Percentiles rank a stretch among this genome's conserved stretches.
phyloP scores from a whole-genome alignment of 2,329 filamentous ascomycete genomes.

The Fusarium udum region DNA sequence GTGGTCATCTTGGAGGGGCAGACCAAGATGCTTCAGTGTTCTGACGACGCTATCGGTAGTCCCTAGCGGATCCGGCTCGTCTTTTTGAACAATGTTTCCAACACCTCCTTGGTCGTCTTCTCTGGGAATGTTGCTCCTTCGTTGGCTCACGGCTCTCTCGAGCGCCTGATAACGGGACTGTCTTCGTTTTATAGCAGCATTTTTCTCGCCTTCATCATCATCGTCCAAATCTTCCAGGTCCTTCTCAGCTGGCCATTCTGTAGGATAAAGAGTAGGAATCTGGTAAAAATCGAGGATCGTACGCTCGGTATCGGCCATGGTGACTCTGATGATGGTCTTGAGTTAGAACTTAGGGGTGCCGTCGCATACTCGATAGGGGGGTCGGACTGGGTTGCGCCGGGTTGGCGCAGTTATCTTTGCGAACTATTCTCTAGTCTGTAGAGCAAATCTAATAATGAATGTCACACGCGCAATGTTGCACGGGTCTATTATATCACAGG shows the following conservation, averaged over 20 bases:
- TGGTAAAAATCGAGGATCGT: slow-evolving; percentile 90
- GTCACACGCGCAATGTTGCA: neutral
- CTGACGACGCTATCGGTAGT: slow-evolving; percentile 86
- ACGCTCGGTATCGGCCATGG: slow-evolving; percentile 76
- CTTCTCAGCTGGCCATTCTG: slow-evolving; percentile 87
- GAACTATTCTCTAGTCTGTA: neutral
- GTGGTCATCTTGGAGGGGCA: slow-evolving; percentile 85
- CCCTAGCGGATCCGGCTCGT: slow-evolving; percentile 94
- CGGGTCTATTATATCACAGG: neutral
- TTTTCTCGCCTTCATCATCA: slow-evolving; percentile 64
- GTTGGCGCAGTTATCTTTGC: neutral
- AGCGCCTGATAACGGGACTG: slow-evolving; percentile 87
- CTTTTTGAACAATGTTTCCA: slow-evolving; percentile 84
- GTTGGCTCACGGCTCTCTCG: slow-evolving; percentile 76
- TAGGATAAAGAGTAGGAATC: slow-evolving; percentile 79
- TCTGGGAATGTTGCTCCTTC: slow-evolving; percentile 72
- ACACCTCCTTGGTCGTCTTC: slow-evolving; percentile 73
- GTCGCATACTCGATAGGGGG: slow-evolving; percentile 27
- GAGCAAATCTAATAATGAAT: neutral
- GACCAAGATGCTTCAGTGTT: slow-evolving; percentile 77
- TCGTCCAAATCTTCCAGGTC: slow-evolving; percentile 71
- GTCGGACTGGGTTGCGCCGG: slow-evolving; percentile 2
- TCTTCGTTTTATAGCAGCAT: slow-evolving; percentile 63
- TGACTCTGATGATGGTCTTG: slow-evolving; percentile 31
- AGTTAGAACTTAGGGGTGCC: slow-evolving; percentile 26